Evolutionary conservation across 495 filamentous ascomycete species (phyloP).

Genomic region (Parachaetomium inaequale): DNA sequence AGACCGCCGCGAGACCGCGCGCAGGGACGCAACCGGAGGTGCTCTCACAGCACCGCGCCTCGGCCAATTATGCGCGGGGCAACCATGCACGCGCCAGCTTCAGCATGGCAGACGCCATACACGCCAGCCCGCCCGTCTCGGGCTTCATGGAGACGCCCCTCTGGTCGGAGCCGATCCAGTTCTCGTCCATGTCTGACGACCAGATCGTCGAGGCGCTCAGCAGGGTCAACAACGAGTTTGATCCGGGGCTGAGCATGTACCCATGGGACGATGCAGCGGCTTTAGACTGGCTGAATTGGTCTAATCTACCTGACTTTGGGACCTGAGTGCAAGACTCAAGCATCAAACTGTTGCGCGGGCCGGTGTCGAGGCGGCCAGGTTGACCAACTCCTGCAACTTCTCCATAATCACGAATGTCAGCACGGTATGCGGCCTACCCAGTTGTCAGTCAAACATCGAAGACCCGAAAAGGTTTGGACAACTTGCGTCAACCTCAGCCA

Average conservation of each 20-base stretch:
- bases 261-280: conserved; percentile 54
- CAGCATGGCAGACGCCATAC: conserved; percentile 20
- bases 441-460: not conserved
- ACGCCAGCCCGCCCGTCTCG: conserved; percentile 17
- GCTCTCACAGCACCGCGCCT: conserved; percentile 13
- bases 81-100: conserved; percentile 18
- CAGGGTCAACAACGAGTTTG: conserved; percentile 54
- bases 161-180: conserved; percentile 56
- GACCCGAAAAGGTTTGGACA: not conserved
- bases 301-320: conserved; percentile 43
- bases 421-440: conserved; percentile 38
- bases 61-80: conserved; percentile 7
- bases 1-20: conserved; percentile 1
- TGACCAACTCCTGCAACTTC: conserved; percentile 31
- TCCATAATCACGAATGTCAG: conserved; percentile 44
- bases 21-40: conserved; percentile 2
- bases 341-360: conserved; percentile 11
- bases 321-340: conserved; percentile 15
- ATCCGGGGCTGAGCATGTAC: conserved; percentile 47
- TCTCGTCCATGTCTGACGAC: conserved; percentile 64
- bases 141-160: conserved; percentile 29
- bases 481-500: conserved; percentile 39
- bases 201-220: conserved; percentile 62
- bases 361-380: not conserved
- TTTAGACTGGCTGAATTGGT: conserved; percentile 61